Evolutionary conservation across 768 basidiomycete genomes (phyloP), one percentile per base, ranked within the genome.

Genomic region (Termitomyces sp.): DNA sequence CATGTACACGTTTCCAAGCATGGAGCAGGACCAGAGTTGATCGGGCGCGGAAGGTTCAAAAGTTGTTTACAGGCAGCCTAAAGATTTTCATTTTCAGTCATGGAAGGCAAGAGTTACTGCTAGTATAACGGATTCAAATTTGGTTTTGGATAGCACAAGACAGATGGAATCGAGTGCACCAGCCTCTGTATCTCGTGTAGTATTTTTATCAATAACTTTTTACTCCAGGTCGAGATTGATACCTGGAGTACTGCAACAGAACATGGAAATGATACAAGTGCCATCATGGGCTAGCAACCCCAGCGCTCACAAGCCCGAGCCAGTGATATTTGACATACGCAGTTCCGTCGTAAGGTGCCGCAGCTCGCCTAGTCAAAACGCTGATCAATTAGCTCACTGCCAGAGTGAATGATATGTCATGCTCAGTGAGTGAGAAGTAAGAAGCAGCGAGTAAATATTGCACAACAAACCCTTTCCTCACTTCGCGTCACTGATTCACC

Each of bases 401-500:
- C 30, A 32, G 8, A 32, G 30, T 32, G 1, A 32, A 10, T 32
- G 9, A 32, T 32, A 32, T 2, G 7, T 32, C 7, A 32, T 32
- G 30, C 30, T 10, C 30, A 32, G 30, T n/a, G n/a, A n/a, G n/a
- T n/a, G 22, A 19, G 26, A 51, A 44, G 9, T 17, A 17, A 2
- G 11, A 32, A 10, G 30, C 9, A 9, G 30, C 8, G 47, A 49
- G 21, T 24, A 53, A 59, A 59, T 38, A 59, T 5, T 12, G 3
- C 17, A 44, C 47, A 59, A 59, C 51, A 59, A 53, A 26, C 10
- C 21, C 26, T 30, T 37, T 41, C 40, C 19, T 45, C 43, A 28
- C 49, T 21, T 46, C 57, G 53, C 57, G 57, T 58, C 53, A 55
- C 38, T 21, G 12, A 44, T 49, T 44, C 22, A 34, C 24, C 50